Evolutionary conservation across 495 filamentous ascomycete species (phyloP).

Genomic region (Filosporella fistucella): DNA sequence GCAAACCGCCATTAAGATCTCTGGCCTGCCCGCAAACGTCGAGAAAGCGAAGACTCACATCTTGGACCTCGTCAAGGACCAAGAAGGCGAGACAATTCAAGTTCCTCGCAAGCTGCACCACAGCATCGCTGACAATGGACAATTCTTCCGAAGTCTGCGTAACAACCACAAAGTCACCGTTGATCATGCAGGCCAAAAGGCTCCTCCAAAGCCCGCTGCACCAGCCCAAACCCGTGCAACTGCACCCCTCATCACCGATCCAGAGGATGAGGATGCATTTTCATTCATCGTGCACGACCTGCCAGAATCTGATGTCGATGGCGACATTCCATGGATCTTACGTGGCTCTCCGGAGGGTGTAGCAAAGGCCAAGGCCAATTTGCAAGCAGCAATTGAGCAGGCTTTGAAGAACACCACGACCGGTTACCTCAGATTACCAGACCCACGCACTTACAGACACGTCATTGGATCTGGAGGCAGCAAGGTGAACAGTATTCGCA

Average conservation of each 20-base stretch:
- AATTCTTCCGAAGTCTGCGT: slow-evolving; percentile 83
- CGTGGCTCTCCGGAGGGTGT: slow-evolving; percentile 72
- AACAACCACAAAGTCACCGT: slow-evolving; percentile 83
- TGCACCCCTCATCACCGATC: slow-evolving; percentile 83
- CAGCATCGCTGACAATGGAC: slow-evolving; percentile 78
- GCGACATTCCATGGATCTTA: slow-evolving; percentile 88
- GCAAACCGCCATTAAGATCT: slow-evolving; percentile 77
- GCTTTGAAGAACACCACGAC: slow-evolving; percentile 67
- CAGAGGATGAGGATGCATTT: slow-evolving; percentile 61
- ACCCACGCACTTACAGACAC: slow-evolving; percentile 82
- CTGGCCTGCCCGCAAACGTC: slow-evolving; percentile 71
- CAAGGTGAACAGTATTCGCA: slow-evolving; percentile 88
- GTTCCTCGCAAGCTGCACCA: slow-evolving; percentile 81
- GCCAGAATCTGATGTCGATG: slow-evolving; percentile 47
- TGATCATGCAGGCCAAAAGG: slow-evolving; percentile 75
- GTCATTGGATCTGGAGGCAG: slow-evolving; percentile 86
- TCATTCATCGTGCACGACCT: slow-evolving; percentile 76
- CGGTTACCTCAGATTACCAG: slow-evolving; percentile 85
- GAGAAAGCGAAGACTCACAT: slow-evolving; percentile 85
- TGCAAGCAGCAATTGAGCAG: slow-evolving; percentile 65
- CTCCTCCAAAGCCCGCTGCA: slow-evolving; percentile 60
- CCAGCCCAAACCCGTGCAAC: slow-evolving; percentile 42
- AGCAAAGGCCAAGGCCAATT: slow-evolving; percentile 65
- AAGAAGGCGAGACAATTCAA: slow-evolving; percentile 79
- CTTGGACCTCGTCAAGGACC: slow-evolving; percentile 70